Percentiles rank a stretch among this genome's conserved stretches.
Evolutionary conservation across 306 rosid species (phyloP).

Genomic region (Malus domestica): DNA sequence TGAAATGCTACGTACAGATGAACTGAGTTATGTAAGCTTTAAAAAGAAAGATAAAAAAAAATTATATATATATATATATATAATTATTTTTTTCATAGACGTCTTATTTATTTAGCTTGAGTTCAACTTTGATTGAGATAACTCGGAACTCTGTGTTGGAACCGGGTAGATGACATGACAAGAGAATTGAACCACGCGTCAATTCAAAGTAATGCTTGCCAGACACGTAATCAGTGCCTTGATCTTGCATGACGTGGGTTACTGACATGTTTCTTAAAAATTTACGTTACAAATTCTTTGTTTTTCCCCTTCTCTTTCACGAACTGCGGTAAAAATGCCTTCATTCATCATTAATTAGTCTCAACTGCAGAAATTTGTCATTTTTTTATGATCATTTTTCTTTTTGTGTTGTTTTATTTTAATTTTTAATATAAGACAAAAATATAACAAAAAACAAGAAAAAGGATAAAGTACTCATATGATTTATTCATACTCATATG

Average conservation of each 20-base stretch:
- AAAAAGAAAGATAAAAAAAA: background rate
- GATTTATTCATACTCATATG: too few species aligned
- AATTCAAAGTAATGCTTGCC: conserved; percentile 26
- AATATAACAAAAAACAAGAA: too few species aligned
- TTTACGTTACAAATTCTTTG: background rate
- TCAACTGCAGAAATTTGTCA: too few species aligned
- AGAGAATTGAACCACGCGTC: conserved; percentile 25
- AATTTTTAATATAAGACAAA: too few species aligned
- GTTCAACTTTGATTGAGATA: background rate
- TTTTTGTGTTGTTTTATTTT: too few species aligned
- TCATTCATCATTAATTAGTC: too few species aligned
- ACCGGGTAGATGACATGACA: background rate
- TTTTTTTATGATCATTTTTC: too few species aligned
- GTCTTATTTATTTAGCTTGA: background rate
- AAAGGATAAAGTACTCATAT: too few species aligned
- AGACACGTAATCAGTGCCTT: conserved; percentile 42
- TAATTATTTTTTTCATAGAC: too few species aligned
- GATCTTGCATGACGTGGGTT: conserved; percentile 35
- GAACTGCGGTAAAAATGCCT: too few species aligned
- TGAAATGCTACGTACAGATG: fast-evolving
- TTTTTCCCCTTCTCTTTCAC: background rate
- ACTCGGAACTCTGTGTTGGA: background rate
- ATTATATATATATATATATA: too few species aligned
- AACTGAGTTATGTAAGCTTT: too few species aligned
- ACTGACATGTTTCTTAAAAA: conserved; percentile 31